Percentiles rank a stretch among this genome's conserved stretches.
phyloP scores from a whole-genome alignment of 805 yeast genomes.

The Hanseniaspora vineae region DNA sequence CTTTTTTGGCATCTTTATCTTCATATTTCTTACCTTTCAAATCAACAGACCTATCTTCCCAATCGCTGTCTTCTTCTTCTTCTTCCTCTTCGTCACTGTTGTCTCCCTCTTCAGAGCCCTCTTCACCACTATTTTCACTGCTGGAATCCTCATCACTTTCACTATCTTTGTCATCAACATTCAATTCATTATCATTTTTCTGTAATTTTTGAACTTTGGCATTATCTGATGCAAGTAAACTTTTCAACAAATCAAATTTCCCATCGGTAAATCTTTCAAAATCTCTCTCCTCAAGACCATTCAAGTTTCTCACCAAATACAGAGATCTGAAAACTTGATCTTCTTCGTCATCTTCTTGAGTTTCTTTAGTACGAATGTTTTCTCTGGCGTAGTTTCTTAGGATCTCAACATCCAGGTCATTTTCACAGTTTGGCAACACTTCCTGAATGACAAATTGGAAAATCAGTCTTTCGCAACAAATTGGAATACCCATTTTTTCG shows the following conservation, averaged over 20 bases:
- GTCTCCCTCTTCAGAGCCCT: slow-evolving; percentile 17
- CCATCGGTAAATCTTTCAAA: slow-evolving; percentile 69
- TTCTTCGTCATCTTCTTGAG: slow-evolving; percentile 45
- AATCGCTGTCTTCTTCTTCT: slow-evolving; percentile 13
- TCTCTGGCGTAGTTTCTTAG: slow-evolving; percentile 28
- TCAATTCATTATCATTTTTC: slow-evolving; percentile 21
- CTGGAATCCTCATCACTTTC: slow-evolving; percentile 17
- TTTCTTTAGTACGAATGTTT: slow-evolving; percentile 41
- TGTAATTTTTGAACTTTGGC: slow-evolving; percentile 13
- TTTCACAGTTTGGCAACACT: slow-evolving; percentile 27
- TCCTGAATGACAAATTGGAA: slow-evolving; percentile 63
- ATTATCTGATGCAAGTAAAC: slow-evolving; percentile 37
- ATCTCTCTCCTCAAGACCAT: slow-evolving; percentile 83
- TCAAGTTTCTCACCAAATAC: slow-evolving; percentile 65
- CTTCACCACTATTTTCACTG: slow-evolving; percentile 19
- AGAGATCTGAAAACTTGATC: slow-evolving; percentile 82
- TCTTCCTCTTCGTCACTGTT: slow-evolving; percentile 16
- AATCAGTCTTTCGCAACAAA: slow-evolving; percentile 69
- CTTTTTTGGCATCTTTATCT: slow-evolving; percentile 66
- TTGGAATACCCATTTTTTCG: slow-evolving; percentile 54
- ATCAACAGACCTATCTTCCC: slow-evolving; percentile 30
- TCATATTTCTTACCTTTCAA: slow-evolving; percentile 65
- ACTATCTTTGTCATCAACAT: slow-evolving; percentile 9
- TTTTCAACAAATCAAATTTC: slow-evolving; percentile 63
- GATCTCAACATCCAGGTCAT: slow-evolving; percentile 15